phyloP scores from a whole-genome alignment of 768 basidiomycete species.

The Suillus fuscotomentosus region DNA sequence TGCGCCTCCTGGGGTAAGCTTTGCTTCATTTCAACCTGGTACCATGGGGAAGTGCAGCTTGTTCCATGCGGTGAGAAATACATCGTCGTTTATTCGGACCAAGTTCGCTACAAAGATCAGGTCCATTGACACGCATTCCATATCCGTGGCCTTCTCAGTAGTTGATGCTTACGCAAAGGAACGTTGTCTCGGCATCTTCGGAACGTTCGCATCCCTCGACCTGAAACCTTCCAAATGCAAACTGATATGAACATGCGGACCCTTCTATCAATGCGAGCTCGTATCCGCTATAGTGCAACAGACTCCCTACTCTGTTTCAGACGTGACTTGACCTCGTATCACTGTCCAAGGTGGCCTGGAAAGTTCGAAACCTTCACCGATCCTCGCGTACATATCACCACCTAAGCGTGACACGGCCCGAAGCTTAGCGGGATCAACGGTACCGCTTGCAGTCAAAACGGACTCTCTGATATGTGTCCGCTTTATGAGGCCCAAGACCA shows the following conservation, averaged over 20 bases:
- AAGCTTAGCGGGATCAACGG: constrained; percentile 48
- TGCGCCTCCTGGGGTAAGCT: background rate
- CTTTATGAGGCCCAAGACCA: constrained; percentile 56
- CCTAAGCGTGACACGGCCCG: constrained; percentile 54
- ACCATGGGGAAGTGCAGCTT: constrained; percentile 1
- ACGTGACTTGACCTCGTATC: constrained; percentile 9
- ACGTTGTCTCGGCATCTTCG: constrained; percentile 2
- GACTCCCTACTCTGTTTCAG: background rate
- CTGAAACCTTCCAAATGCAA: constrained; percentile 5
- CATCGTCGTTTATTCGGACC: background rate
- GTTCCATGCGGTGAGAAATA: background rate
- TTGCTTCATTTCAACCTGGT: constrained; percentile 2
- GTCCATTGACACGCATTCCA: background rate
- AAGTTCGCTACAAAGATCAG: background rate
- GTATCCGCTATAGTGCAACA: background rate
- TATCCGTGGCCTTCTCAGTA: background rate
- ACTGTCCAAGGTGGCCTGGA: constrained; percentile 39
- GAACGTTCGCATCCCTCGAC: background rate
- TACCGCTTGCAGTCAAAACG: constrained; percentile 41
- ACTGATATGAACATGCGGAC: background rate
- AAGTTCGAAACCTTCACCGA: constrained; percentile 48
- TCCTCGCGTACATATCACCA: constrained; percentile 49
- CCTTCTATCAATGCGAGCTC: background rate
- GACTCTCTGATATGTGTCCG: constrained; percentile 49
- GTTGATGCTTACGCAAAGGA: background rate